Evolutionary conservation across 1,284 basidiomycete genomes (phyloP).

Genomic region (Coniferiporia sulphurascens): DNA sequence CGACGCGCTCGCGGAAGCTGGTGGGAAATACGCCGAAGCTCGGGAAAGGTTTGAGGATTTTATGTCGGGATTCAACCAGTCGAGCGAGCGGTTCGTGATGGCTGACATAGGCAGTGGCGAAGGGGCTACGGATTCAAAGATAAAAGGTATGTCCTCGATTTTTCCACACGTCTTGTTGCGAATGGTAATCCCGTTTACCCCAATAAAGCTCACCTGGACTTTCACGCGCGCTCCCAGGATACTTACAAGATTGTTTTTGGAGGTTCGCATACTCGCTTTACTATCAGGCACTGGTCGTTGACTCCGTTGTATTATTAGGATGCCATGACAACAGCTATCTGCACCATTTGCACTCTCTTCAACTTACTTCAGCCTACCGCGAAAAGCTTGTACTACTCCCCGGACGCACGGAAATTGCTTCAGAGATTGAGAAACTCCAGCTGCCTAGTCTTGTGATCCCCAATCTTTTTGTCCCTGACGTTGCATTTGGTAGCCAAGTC

Average conservation of each 20-base stretch:
- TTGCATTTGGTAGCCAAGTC: constrained; percentile 18
- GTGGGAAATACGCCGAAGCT: constrained; percentile 30
- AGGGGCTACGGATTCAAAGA: constrained; percentile 69
- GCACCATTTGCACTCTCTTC: constrained; percentile 51
- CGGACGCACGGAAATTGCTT: constrained; percentile 56
- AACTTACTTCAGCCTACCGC: constrained; percentile 55
- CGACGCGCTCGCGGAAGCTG: constrained; percentile 44
- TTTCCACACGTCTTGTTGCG: constrained; percentile 55
- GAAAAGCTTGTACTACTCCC: constrained; percentile 64
- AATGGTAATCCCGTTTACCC: constrained; percentile 35
- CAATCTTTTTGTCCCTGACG: constrained; percentile 54
- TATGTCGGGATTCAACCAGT: constrained; percentile 60
- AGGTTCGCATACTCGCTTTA: constrained; percentile 33
- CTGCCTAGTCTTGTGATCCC: constrained; percentile 52
- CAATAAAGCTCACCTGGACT: constrained; percentile 48
- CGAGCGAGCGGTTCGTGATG: constrained; percentile 58
- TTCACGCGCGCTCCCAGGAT: constrained; percentile 55
- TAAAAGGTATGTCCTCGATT: constrained; percentile 46
- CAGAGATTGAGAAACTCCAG: constrained; percentile 50
- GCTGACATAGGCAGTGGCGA: constrained; percentile 69
- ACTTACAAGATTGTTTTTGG: constrained; percentile 60
- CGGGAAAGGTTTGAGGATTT: constrained; percentile 55
- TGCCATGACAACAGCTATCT: constrained; percentile 74
- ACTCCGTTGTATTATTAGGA: constrained; percentile 33
- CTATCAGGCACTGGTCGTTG: not conserved